Evolutionary conservation across 2,329 filamentous ascomycete species (phyloP).

Genomic region (Xylaria sp.): DNA sequence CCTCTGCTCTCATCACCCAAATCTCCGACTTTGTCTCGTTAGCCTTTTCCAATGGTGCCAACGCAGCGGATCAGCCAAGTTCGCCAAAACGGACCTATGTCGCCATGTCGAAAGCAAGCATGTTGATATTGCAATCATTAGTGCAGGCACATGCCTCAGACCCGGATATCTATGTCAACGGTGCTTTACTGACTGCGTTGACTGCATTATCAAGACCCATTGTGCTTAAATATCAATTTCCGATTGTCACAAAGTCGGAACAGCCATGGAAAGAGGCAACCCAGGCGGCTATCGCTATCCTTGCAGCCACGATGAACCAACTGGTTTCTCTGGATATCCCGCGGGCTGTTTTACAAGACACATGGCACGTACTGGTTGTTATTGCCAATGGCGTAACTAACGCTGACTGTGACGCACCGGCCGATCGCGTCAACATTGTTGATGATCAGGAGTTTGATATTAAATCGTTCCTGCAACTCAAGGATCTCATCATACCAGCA

Average conservation of each 20-base stretch:
- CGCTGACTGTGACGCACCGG: conserved; percentile 51
- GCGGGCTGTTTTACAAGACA: conserved; percentile 44
- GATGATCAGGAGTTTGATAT: conserved; percentile 81
- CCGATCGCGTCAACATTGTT: conserved; percentile 44
- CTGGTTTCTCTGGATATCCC: conserved; percentile 46
- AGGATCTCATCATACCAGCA: conserved; percentile 65
- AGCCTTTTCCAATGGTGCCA: conserved; percentile 50
- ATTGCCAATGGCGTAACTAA: conserved; percentile 65
- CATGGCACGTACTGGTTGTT: conserved; percentile 66
- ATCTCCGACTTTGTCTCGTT: conserved; percentile 67
- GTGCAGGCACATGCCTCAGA: conserved; percentile 56
- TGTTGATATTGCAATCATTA: conserved; percentile 61
- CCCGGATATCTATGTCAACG: conserved; percentile 62
- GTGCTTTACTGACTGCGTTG: conserved; percentile 60
- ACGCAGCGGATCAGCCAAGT: conserved; percentile 33
- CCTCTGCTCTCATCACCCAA: conserved; percentile 62
- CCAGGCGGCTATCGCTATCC: conserved; percentile 60
- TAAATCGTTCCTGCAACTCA: conserved; percentile 61
- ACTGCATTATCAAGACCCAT: conserved; percentile 65
- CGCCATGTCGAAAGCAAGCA: conserved; percentile 78
- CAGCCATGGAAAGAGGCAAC: conserved; percentile 79
- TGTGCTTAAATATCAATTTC: conserved; percentile 73
- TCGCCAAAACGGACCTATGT: conserved; percentile 69
- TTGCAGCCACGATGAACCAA: conserved; percentile 60
- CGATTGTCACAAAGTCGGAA: conserved; percentile 62